Evolutionary conservation across 805 yeast species (phyloP), one percentile per base, ranked within the genome.

Genomic region (Lipomyces anomalus): DNA sequence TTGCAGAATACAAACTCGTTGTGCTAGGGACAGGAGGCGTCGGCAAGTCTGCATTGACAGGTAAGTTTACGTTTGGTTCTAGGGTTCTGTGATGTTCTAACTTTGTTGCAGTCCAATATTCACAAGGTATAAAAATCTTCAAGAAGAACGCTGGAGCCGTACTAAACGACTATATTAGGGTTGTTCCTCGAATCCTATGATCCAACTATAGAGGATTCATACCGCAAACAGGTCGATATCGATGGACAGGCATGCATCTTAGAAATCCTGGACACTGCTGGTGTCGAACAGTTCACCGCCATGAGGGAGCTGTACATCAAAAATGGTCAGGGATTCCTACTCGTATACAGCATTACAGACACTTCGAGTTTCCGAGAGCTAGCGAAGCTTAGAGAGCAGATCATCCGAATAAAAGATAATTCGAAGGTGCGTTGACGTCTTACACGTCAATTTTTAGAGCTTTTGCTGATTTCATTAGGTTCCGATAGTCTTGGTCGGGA

Each of bases 21-120:
- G 94, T 90, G 17, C 71, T 90, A 48, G 98, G 98, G 52, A 95
- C 96, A 6, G 97, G 97, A 58, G 96, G 97, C 67, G 96, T 88
- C 9, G 98, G 98, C 58, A 90, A 90, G 60, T 50, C 55, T 3
- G 55, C 55, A 7, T 18, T 50, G 20, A 48, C 55, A 4, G 51
- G 48, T 43, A 16, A 5, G 47, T 5, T 38, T 4, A n/a, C 23
- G 18, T 18, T 7, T 9, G 30, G 30, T 26, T 9, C 30, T n/a
- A n/a, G n/a, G n/a, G 30, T 13, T 13, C 30, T 13, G 30, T 13
- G 30, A n/a, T n/a, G n/a, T n/a, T n/a, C n/a, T n/a, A n/a, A n/a
- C n/a, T n/a, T n/a, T n/a, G n/a, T n/a, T 11, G n/a, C 35, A 47
- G 54, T 50, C 21, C 54, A 50, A 30, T 50, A 47, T 38, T 26